Conservation (phyloP, 352 stramenopile species). For the Globisporangium carolinianum region DNA sequence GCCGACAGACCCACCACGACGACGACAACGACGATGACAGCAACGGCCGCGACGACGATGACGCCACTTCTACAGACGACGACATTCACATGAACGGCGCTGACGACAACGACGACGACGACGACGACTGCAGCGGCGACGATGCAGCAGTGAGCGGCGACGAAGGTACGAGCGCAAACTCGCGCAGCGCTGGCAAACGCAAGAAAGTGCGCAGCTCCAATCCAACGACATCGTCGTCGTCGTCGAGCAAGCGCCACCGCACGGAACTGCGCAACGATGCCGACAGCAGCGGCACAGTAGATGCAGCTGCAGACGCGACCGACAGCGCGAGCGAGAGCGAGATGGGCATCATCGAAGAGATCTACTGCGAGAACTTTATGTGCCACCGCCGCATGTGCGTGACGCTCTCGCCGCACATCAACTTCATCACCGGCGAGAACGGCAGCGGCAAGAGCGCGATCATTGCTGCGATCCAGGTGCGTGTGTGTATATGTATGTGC, state of each 20-base stretch:
- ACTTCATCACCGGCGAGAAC: slow-evolving; percentile 90
- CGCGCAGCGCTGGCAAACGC: slow-evolving; percentile 6
- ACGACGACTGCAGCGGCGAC: background rate
- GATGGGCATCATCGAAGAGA: slow-evolving; percentile 92
- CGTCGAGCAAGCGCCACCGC: slow-evolving; percentile 1
- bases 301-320: background rate
- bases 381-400: slow-evolving; percentile 93
- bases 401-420: slow-evolving; percentile 72
- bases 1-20: slow-evolving; percentile 24
- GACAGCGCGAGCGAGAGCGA: slow-evolving; percentile 47
- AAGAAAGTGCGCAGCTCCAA: background rate
- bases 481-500: slow-evolving; percentile 1
- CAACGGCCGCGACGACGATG: slow-evolving; percentile 8
- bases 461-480: slow-evolving; percentile 94
- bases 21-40: slow-evolving; percentile 19
- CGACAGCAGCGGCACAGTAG: background rate
- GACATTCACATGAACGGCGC: slow-evolving; percentile 7
- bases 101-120: slow-evolving; percentile 11
- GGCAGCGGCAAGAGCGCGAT: slow-evolving; percentile 96
- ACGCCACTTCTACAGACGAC: no score
- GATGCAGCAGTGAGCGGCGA: background rate
- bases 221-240: background rate
- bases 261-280: background rate
- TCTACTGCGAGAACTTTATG: slow-evolving; percentile 99
- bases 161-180: background rate